These are phyloP conservation scores for Phytopythium boreale DNA, from an alignment of 352 stramenopile genomes.

Conservation along the genomic window DNA sequence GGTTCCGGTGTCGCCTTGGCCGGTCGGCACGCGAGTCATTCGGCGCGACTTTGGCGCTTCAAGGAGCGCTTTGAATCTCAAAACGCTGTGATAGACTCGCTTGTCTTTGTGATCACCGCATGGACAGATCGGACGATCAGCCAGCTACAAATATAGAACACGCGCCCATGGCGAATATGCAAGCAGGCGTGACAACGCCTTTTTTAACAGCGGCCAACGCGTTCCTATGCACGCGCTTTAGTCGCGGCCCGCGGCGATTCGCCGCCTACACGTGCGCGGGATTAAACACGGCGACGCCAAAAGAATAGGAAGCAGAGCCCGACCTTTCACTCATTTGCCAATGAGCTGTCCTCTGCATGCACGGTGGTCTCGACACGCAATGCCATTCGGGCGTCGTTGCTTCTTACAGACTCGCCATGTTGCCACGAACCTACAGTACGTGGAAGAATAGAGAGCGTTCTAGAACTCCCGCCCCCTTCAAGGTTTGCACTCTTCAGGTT, in stretches of 20 bases:
- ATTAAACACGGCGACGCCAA: background rate
- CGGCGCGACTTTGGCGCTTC: background rate
- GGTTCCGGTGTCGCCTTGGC: slow-evolving; percentile 1
- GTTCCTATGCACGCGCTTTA: background rate
- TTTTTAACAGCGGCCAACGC: background rate
- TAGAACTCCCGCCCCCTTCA: background rate
- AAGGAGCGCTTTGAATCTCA: background rate
- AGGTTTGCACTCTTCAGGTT: background rate
- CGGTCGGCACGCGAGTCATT: background rate
- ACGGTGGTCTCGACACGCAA: too few species aligned
- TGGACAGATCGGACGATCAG: background rate
- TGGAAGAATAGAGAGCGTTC: background rate
- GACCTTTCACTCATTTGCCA: background rate
- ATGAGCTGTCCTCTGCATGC: too few species aligned
- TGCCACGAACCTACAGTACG: too few species aligned
- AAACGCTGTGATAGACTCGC: background rate
- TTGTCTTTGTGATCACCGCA: slow-evolving; percentile 2
- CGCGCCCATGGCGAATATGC: background rate
- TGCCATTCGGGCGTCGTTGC: too few species aligned
- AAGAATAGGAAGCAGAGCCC: background rate
- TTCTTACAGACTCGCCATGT: too few species aligned
- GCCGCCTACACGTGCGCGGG: background rate
- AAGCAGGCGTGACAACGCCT: background rate
- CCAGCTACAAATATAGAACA: background rate
- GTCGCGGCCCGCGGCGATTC: background rate